Evolutionary conservation across 2,329 filamentous ascomycete species (phyloP).

Genomic region (Cladosporium sp.): DNA sequence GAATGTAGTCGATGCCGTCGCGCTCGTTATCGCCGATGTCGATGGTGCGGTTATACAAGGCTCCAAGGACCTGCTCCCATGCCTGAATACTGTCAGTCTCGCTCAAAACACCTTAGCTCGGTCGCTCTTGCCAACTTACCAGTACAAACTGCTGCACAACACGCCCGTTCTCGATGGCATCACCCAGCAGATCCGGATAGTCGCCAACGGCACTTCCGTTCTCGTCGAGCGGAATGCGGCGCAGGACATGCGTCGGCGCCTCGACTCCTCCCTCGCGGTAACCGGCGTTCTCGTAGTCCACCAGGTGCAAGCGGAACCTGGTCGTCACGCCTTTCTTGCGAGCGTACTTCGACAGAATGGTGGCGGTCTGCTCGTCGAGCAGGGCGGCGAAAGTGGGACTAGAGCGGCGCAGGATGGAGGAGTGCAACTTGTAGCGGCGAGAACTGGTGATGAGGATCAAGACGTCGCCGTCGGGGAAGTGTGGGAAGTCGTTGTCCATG

Average conservation of each 20-base stretch:
- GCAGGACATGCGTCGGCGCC: not conserved
- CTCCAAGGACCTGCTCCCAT: constrained; percentile 41
- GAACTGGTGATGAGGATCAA: constrained; percentile 31
- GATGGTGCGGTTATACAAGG: constrained; percentile 41
- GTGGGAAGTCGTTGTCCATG: constrained; percentile 27
- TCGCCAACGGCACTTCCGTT: constrained; percentile 13
- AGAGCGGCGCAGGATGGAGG: constrained; percentile 26
- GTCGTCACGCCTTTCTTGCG: constrained; percentile 19
- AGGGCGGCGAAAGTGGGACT: constrained; percentile 19
- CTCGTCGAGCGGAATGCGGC: constrained; percentile 16
- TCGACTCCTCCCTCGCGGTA: not conserved
- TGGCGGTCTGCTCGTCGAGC: constrained; percentile 20
- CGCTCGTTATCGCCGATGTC: constrained; percentile 34
- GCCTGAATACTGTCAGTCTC: constrained; percentile 18
- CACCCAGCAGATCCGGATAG: constrained; percentile 11
- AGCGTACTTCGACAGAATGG: constrained; percentile 26
- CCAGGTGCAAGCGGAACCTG: constrained; percentile 21
- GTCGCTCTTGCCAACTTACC: constrained; percentile 4
- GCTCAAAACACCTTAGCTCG: constrained; percentile 6
- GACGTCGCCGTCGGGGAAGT: constrained; percentile 36
- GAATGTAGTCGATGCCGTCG: constrained; percentile 32
- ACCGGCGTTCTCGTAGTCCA: constrained; percentile 14
- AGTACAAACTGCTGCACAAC: constrained; percentile 14
- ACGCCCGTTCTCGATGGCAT: constrained; percentile 20
- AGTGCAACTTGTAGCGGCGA: constrained; percentile 36